Evolutionary conservation across 2,329 filamentous ascomycete genomes (phyloP).

Genomic region (Aaosphaeria arxii): DNA sequence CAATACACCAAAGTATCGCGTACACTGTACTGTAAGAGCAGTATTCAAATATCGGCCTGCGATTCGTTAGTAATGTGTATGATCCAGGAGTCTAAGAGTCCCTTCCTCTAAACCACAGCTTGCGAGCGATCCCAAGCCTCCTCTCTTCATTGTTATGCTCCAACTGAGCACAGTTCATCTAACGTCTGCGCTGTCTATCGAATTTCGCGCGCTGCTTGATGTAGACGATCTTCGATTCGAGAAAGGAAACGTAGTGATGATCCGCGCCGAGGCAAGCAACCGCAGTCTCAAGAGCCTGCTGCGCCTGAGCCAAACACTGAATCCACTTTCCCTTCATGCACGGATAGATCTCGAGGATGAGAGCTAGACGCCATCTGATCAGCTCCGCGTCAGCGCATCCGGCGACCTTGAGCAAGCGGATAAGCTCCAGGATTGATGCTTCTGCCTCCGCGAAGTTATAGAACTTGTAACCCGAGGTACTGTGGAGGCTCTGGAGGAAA

Average conservation of each 20-base stretch:
- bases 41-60: too few species aligned
- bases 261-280: constrained; percentile 2
- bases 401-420: neutral
- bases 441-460: neutral
- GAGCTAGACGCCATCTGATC: neutral
- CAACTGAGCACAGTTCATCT: too few species aligned
- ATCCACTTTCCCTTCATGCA: neutral
- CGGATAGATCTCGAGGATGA: neutral
- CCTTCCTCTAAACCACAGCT: too few species aligned
- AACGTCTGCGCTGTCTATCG: too few species aligned
- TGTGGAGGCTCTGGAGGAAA: neutral
- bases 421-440: neutral
- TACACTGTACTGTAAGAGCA: too few species aligned
- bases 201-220: too few species aligned
- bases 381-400: constrained; percentile 3
- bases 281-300: neutral
- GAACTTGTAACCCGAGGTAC: neutral
- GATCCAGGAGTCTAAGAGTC: too few species aligned
- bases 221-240: too few species aligned
- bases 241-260: neutral
- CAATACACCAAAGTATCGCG: too few species aligned
- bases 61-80: too few species aligned
- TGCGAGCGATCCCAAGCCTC: too few species aligned
- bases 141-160: too few species aligned
- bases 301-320: neutral